These are phyloP conservation scores for Kwoniella shivajii DNA, from an alignment of 1,284 basidiomycete species.

Conservation along the genomic window DNA sequence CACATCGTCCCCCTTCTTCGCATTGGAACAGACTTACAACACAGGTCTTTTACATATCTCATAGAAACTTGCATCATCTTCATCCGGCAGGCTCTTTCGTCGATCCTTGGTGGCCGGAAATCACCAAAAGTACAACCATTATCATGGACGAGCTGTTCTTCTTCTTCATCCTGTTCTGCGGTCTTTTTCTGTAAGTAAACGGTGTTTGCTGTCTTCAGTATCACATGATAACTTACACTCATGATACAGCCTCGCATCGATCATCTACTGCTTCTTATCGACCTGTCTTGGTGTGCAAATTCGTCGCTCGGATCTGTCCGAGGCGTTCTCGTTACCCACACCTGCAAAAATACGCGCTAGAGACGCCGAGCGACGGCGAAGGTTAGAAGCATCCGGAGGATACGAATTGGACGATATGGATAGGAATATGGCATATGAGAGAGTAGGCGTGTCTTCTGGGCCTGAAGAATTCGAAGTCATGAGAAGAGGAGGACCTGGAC, in stretches of 20 bases:
- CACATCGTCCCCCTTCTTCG: too few relatives aligned
- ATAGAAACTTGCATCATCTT: background rate
- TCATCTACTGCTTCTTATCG: slow-evolving; percentile 52
- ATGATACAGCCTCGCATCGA: slow-evolving; percentile 28
- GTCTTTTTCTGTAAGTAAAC: slow-evolving; percentile 37
- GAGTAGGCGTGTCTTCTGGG: slow-evolving; percentile 10
- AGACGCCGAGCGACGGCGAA: slow-evolving; percentile 18
- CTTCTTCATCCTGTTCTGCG: slow-evolving; percentile 37
- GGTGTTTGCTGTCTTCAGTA: background rate
- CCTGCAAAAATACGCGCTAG: slow-evolving; percentile 9
- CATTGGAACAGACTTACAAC: too few relatives aligned
- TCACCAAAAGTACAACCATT: background rate
- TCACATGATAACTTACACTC: background rate
- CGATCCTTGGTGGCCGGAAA: background rate
- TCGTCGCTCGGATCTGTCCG: slow-evolving; percentile 40
- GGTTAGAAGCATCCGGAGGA: slow-evolving; percentile 9
- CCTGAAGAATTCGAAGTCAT: slow-evolving; percentile 37
- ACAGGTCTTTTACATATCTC: too few relatives aligned
- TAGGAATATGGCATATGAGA: slow-evolving; percentile 10
- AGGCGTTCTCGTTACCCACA: slow-evolving; percentile 33
- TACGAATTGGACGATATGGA: slow-evolving; percentile 30
- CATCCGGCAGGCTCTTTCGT: background rate
- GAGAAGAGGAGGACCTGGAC: slow-evolving; percentile 20
- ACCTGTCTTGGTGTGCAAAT: slow-evolving; percentile 47
- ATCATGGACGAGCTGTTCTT: slow-evolving; percentile 47